Base-by-base conservation (phyloP, 441 rosid species). In the Erodium trifolium region DNA sequence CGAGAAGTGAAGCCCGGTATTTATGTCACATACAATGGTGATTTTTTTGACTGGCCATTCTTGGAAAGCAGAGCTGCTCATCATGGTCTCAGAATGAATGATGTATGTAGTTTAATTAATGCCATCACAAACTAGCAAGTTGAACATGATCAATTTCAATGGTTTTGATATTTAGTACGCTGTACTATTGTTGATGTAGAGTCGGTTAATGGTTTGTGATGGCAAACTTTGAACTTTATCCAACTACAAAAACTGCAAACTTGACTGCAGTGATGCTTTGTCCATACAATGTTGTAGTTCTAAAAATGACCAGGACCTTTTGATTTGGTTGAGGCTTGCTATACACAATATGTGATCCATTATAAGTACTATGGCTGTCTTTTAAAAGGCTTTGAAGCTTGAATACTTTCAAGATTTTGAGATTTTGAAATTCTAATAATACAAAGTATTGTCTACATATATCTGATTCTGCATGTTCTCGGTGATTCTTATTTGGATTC, bases 1-100 rank as follows among this genome's bases (percentile, higher is more conserved):
- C 92, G 82, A 83, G 96, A 88, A 67, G 83, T 89, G 80, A 95
- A 92, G 84, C 99, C 99, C 39, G 90, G 98, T 71, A 88, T 95
- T 75, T 95, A 87, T 85, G 99, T 95, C 51, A 92, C 98, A 23
- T 95, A 95, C 76, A 95, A 92, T 10, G 99, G 99, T 65, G 99
- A 95, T 79, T 92, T 72, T 75, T 95, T 95, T 75, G 99, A 95
- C 78, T 95, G 99, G 99, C 99, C 99, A 59, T 95, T 95, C 83
- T 69, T 95, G 73, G 99, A 95, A 84, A 86, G 73, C 68, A 89
- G 99, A 85, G 98, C 99, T 75, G 83, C 96, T 18, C 77, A 85
- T 83, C 96, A 92, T 74, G 97, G 89, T 64, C 62, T 90, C 68
- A 87, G 81, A 79, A 88, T 95, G 99, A 85, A 86, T 76, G 84